Conservation (phyloP, 1,284 basidiomycete genomes). For the Austroboletus olivaceoglutinosus region DNA sequence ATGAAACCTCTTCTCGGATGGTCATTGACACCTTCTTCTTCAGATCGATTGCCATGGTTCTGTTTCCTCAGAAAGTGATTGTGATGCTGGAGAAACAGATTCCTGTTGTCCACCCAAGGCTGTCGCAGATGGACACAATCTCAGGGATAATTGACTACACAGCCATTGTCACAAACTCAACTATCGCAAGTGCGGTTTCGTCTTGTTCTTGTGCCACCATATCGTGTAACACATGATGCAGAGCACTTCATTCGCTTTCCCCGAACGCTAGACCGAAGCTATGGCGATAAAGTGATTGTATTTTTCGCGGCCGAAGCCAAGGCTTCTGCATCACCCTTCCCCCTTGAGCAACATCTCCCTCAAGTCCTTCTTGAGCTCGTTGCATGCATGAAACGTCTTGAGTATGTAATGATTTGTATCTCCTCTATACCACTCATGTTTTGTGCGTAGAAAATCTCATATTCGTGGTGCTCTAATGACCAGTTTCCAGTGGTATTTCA, state of each 20-base stretch:
- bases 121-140: not conserved
- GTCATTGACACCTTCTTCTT: not conserved
- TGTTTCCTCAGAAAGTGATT: not conserved
- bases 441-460: not conserved
- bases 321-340: not conserved
- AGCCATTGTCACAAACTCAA: not conserved
- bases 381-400: not conserved
- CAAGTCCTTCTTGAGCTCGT: not conserved
- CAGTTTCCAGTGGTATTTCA: not conserved
- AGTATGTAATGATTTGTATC: not conserved
- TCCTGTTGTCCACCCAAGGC: not conserved
- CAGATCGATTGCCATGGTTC: not conserved
- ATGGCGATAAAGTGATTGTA: not conserved
- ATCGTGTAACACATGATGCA: not conserved
- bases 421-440: not conserved
- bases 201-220: not conserved
- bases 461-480: constrained; percentile 1
- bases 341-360: not conserved
- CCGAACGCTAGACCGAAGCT: not conserved
- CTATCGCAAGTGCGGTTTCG: not conserved
- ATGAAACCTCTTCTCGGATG: not conserved
- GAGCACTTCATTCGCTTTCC: not conserved
- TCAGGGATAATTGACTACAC: not conserved
- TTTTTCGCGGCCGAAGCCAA: not conserved
- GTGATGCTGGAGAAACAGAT: not conserved